Evolutionary conservation across 805 yeast genomes (phyloP), one percentile per base, ranked within the genome.

Genomic region (Saccharomycopsis fibuligera): DNA sequence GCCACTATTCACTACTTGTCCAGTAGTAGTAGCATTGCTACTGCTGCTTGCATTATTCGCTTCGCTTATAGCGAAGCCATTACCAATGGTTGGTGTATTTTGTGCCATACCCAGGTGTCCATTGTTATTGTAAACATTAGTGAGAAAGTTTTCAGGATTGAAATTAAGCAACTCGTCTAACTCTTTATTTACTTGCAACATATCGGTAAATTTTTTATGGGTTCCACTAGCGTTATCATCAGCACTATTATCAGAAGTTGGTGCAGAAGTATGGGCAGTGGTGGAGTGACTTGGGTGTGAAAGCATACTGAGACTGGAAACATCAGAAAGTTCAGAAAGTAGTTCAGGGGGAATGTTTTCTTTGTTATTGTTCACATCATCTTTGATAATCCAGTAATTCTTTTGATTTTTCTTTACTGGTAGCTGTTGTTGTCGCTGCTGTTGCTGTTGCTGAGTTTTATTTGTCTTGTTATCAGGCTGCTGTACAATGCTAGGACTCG

Each of bases 161-260:
- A 51, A 51, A 25, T 41, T 40, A 2, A 51, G 45, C n/a, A 51
- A 29, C 8, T 51, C 51, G 8, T 50, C 50, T 16, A 50, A 25
- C 16, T 49, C 49, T 16, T 35, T 29, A 14, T 44, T 39, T 22
- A 27, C 41, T 19, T 41, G 30, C 25, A 37, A 5, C 16, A 21
- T 37, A 19, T 37, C 41, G 14, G 16, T 21, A 5, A 16, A 21
- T 10, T 37, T 17, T 27, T 41, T 33, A 19, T 31, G 23, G 17
- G 25, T 38, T 23, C 30, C 41, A 38, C 14, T 14, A 38, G 41
- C 6, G 36, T 16, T 33, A 4, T 6, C 6, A 6, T 29, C 17
- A 3, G 8, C 29, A 3, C 17, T 21, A 31, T 31, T 8, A n/a
- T 19, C 31, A 14, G 4, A 4, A 12, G n/a, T 19, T 2, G 27